Evolutionary conservation across 1,284 basidiomycete genomes (phyloP).

Genomic region (Ustilago hordei): DNA sequence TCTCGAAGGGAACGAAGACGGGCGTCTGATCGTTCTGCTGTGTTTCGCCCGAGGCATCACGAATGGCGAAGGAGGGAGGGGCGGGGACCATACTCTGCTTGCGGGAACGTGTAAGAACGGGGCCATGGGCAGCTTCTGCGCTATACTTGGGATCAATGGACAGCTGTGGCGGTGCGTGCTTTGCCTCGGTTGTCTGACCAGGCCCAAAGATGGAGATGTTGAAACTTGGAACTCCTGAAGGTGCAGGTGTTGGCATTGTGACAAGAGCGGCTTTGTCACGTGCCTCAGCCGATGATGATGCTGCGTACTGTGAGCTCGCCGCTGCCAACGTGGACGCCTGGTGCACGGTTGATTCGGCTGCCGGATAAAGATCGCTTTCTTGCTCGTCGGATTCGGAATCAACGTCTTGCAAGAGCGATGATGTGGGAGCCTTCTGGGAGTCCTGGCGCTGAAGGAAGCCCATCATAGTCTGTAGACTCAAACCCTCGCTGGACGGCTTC

Average conservation of each 20-base stretch:
- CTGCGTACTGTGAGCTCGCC: neutral
- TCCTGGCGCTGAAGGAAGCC: slow-evolving; percentile 40
- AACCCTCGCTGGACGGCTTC: slow-evolving; percentile 19
- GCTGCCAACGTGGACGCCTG: neutral
- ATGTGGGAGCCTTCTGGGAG: slow-evolving; percentile 9
- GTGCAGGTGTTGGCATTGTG: slow-evolving; percentile 8
- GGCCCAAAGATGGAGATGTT: slow-evolving; percentile 34
- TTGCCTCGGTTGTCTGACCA: slow-evolving; percentile 7
- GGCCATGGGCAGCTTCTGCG: neutral
- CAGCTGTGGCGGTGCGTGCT: neutral
- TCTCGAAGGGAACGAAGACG: slow-evolving; percentile 10
- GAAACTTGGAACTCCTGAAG: slow-evolving; percentile 27
- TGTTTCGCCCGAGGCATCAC: slow-evolving; percentile 7
- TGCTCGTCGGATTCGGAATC: slow-evolving; percentile 5
- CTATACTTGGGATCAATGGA: slow-evolving; percentile 1
- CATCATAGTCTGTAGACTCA: slow-evolving; percentile 44
- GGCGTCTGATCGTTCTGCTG: neutral
- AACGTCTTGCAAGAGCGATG: neutral
- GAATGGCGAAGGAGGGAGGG: slow-evolving; percentile 44
- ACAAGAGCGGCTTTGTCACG: neutral
- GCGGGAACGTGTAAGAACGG: slow-evolving; percentile 11
- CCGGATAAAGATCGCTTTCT: neutral
- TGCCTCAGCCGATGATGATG: neutral
- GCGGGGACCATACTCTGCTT: slow-evolving; percentile 41
- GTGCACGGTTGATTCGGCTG: neutral